Base-by-base conservation (phyloP, 1,284 basidiomycete genomes). In the Pterulicium gracile region DNA sequence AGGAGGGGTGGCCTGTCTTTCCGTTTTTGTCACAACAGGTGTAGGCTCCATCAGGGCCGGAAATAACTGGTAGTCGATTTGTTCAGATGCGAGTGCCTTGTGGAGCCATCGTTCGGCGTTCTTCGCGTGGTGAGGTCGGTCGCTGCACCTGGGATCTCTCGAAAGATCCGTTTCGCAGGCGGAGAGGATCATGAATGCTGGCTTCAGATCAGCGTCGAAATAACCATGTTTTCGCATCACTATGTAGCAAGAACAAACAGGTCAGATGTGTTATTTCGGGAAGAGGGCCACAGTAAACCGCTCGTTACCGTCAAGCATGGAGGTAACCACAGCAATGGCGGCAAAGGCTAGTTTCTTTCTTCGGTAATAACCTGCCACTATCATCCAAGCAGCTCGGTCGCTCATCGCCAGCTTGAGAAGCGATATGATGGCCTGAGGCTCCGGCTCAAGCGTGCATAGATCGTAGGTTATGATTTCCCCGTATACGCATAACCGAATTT, bases 331-430 rank as follows among this genome's bases (percentile, higher is more conserved):
- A 2, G 56, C 54, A 20, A 71, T 61, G 1, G 76, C 74, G 36
- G 69, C 67, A 5, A 45, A 35, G n/a, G 65, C 53, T 47, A 72
- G 68, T n/a, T 69, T 68, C 24, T 54, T 63, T 18, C 72, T 61
- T 23, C 75, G 70, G 57, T 77, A 79, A 50, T 68, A 65, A 1
- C 66, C 73, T 12, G 61, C 75, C 5, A 74, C 70, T 13, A 70
- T 61, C 65, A 79, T 71, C 74, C 76, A 79, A 49, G 64, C 71
- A 21, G 67, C 72, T 40, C 70, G 63, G 48, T 72, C 72, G 32
- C 65, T 65, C 2, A 58, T 51, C 0, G 70, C 66, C 2, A 58
- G 49, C 48, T 62, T 67, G 5, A 80, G 59, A 2, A 75, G 56
- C 41, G 63, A 56, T 24, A 76, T 72, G 46, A 75, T 67, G 7